A percentile compares a stretch with the other conserved stretches of the same genome.
Conservation (phyloP, 352 stramenopile genomes). For the Saprolegnia diclina region DNA sequence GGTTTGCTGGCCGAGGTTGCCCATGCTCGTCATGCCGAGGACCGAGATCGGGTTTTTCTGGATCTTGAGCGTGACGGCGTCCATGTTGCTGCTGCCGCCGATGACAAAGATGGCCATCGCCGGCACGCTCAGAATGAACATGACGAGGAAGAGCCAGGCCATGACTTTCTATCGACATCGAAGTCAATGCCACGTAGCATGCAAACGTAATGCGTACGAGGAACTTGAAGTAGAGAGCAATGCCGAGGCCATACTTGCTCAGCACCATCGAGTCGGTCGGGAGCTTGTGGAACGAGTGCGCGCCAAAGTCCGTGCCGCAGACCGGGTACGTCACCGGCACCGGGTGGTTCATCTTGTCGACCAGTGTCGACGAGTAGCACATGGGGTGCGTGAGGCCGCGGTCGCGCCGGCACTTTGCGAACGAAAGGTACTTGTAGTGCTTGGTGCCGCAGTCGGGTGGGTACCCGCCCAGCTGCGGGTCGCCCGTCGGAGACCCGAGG, state of each 20-base stretch:
- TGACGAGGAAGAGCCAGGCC: constrained; percentile 73
- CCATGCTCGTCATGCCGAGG: constrained; percentile 75
- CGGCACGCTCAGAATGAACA: constrained; percentile 57
- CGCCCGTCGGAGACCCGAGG: constrained; percentile 36
- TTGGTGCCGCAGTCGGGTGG: constrained; percentile 67
- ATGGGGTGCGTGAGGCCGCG: constrained; percentile 67
- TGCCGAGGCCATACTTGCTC: constrained; percentile 69
- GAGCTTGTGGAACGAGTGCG: constrained; percentile 64
- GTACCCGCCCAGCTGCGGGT: constrained; percentile 64
- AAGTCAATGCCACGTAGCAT: too few relatives aligned
- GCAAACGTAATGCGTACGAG: constrained; percentile 29
- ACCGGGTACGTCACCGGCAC: constrained; percentile 48
- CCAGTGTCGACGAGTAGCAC: constrained; percentile 52
- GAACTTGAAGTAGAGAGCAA: constrained; percentile 83
- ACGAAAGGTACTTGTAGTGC: constrained; percentile 72
- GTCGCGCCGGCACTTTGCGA: constrained; percentile 66
- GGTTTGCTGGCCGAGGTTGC: constrained; percentile 60
- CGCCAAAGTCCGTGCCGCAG: constrained; percentile 64
- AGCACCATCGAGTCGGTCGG: constrained; percentile 69
- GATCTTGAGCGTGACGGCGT: constrained; percentile 57
- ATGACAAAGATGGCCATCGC: constrained; percentile 59
- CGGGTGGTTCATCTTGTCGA: constrained; percentile 49
- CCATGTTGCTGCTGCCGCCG: constrained; percentile 40
- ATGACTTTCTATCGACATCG: constrained; percentile 51
- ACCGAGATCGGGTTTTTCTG: constrained; percentile 58